Base-by-base conservation (phyloP, 768 basidiomycete species). In the Omphalotus guepiniiformis region DNA sequence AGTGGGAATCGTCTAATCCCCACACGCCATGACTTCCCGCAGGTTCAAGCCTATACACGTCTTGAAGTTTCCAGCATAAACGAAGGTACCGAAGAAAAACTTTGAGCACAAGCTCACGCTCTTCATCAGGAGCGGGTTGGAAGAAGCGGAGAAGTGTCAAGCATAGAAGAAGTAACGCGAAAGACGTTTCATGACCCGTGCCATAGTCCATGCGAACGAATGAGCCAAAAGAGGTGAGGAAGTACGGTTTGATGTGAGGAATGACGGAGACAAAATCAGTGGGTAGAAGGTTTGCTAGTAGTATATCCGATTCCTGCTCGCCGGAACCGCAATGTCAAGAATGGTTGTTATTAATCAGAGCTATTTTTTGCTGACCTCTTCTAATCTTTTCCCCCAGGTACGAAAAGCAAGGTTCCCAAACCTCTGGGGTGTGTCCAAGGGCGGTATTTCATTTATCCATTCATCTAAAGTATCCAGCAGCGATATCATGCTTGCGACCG, bases 1-100 rank as follows among this genome's bases (percentile, higher is more conserved):
- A 94, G 42, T 74, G 78, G 45, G 86, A 95, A 62, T 96, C 94
- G 58, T 97, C 94, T 29, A 98, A 68, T 1, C 94, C 96, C 96
- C 95, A 99, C 1, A 97, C 95, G 3, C 96, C 96, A 61, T 97
- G 94, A 53, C 90, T 94, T 6, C 96, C 96, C 2, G 96, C 96
- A 4, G 94, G 93, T 64, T 97, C 95, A 8, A 99, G 80, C 40
- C 74, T 80, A 63, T 97, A 99, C 26, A 80, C 77, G 53, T 93
- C 88, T 62, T 97, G 93, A 13, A 97, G 73, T 48, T 75, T 77
- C 81, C 90, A 93, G 52, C 86, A 88, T 27, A 97, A 73, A 27
- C 75, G 73, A 35, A 93, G 67, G 62, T 99, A 99, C 36, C 86
- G 80, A 22, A 78, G 60, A 55, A 89, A 91, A 11, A 92, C 69